Base-by-base conservation (phyloP, 1,284 basidiomycete species). In the Trichosporon sp. region DNA sequence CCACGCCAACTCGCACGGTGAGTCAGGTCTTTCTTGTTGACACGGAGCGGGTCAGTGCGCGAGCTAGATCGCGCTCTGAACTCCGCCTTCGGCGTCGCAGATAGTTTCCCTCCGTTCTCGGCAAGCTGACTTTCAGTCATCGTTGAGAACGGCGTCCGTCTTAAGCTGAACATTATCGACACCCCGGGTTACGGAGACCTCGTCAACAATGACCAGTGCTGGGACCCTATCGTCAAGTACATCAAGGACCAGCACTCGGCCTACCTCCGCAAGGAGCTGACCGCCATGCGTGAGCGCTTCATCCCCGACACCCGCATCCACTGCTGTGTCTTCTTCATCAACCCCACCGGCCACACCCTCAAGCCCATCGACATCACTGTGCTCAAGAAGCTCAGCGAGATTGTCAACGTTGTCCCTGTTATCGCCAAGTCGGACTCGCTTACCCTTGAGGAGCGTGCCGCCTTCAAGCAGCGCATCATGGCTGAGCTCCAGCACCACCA, bases 191-290 rank as follows among this genome's bases (percentile, higher is more conserved):
- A 97, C 80, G 97, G 96, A 69, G 97, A 99, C 88, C 93, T 96
- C 80, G 91, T 99, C 83, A 98, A 99, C 89, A 99, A 99, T 84
- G 97, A 99, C 84, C 93, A 93, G 84, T 98, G 97, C 88, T 99
- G 96, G 96, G 96, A 99, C 81, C 93, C 96, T 37, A 98, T 98
- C 79, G 89, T 98, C 84, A 97, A 97, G 86, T 97, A 98, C 85
- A 85, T 85, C 83, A 86, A 88, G 81, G 97, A 99, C 87, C 96
- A 99, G 84, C 96, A 99, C 87, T 96, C 93, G 81, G 94, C 96
- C 64, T 99, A 98, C 86, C 90, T 99, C 71, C 92, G 97, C 84
- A 99, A 99, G 87, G 96, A 99, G 87, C 88, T 99, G 74, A 99
- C 97, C 4, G 96, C 97, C 5, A 95, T 96, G 92, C 91, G 97